These are phyloP conservation scores for Oryza australiensis DNA, from an alignment of 176 grass and related monocot species.

Conservation along the genomic window DNA sequence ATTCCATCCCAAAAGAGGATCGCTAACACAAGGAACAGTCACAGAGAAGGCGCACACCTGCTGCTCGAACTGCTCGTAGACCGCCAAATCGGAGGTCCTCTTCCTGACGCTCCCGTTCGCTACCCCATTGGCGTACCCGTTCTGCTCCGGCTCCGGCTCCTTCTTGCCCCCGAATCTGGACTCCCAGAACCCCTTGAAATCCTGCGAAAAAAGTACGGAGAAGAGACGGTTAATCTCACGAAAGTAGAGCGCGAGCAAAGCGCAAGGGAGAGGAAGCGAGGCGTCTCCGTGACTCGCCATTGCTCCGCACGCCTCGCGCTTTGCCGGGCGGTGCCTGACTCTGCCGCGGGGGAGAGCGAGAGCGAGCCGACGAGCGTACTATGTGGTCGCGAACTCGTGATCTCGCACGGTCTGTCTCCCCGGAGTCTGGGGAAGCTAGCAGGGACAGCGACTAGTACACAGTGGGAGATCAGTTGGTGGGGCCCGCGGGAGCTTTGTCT, in stretches of 20 bases:
- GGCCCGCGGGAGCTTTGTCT: neutral
- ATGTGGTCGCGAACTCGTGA: neutral
- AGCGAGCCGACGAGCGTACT: conserved; percentile 18
- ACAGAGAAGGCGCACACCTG: conserved; percentile 42
- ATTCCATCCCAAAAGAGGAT: neutral
- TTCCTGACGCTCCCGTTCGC: conserved; percentile 62
- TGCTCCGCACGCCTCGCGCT: neutral
- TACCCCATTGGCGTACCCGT: conserved; percentile 14
- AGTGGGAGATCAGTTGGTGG: neutral
- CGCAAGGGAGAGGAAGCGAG: neutral
- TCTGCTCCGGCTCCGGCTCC: conserved; percentile 34
- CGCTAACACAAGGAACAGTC: neutral
- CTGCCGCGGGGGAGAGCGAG: neutral
- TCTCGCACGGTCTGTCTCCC: conserved; percentile 23
- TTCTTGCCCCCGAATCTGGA: conserved; percentile 72
- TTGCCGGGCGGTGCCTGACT: neutral
- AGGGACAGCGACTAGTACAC: neutral
- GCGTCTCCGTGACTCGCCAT: conserved; percentile 25
- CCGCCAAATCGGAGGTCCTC: conserved; percentile 64
- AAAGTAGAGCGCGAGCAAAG: neutral
- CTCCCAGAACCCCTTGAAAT: conserved; percentile 82
- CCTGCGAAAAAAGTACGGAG: conserved; percentile 33
- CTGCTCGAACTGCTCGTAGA: conserved; percentile 93
- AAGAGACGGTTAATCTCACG: neutral
- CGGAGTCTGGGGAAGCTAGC: conserved; percentile 4